These are phyloP conservation scores for Coprinopsis sp. DNA, from an alignment of 768 basidiomycete species.

Conservation along the genomic window DNA sequence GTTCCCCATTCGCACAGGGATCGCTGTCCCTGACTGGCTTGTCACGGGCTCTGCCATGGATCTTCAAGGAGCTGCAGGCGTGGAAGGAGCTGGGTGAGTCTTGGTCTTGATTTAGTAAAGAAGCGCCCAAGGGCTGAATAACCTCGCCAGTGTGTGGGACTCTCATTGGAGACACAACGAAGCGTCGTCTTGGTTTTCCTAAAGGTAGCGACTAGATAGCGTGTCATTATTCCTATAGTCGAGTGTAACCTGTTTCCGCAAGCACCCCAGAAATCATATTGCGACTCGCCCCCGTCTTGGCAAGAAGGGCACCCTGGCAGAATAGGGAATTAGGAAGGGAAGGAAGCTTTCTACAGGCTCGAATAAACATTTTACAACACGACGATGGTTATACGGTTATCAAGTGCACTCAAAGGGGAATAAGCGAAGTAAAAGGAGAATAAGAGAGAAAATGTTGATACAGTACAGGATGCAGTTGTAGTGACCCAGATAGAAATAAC, in stretches of 20 bases:
- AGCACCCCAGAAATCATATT: too few relatives aligned
- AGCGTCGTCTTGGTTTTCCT: too few relatives aligned
- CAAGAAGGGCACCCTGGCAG: too few relatives aligned
- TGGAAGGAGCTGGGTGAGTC: constrained; percentile 72
- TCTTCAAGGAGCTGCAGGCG: constrained; percentile 61
- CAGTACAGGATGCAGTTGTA: constrained; percentile 80
- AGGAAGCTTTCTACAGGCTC: constrained; percentile 8
- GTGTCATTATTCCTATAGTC: too few relatives aligned
- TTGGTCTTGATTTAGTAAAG: background rate
- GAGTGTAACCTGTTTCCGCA: too few relatives aligned
- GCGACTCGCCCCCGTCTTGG: too few relatives aligned
- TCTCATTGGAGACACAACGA: constrained; percentile 28
- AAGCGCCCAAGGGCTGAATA: background rate
- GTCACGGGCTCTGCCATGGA: constrained; percentile 53
- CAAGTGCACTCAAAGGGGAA: constrained; percentile 6
- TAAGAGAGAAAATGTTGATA: constrained; percentile 75
- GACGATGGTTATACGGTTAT: too few relatives aligned
- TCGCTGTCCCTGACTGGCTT: constrained; percentile 75
- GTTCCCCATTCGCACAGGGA: constrained; percentile 84
- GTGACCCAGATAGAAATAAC: constrained; percentile 57
- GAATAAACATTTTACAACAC: constrained; percentile 29
- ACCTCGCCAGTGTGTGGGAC: constrained; percentile 20
- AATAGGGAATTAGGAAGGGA: too few relatives aligned
- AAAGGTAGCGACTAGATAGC: too few relatives aligned
- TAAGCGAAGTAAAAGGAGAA: constrained; percentile 39